Conservation (phyloP, 306 rosid genomes). For the Senna tora region DNA sequence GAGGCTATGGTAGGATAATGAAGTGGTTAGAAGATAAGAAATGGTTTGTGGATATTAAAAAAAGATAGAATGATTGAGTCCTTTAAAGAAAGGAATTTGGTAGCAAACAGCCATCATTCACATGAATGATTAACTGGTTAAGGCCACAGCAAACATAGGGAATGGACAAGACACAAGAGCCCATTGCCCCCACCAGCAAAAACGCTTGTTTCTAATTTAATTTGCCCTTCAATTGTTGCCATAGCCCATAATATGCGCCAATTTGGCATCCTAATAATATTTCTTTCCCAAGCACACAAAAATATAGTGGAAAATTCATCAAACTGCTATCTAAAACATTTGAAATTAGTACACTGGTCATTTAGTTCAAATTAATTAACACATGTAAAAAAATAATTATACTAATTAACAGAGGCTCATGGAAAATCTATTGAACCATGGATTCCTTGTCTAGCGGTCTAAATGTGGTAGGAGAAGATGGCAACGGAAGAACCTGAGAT, state of each 20-base stretch:
- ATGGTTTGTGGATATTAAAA: slow-evolving; percentile 28
- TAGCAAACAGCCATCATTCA: slow-evolving; percentile 37
- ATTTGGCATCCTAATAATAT: slow-evolving; percentile 24
- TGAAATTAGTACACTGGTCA: slow-evolving; percentile 48
- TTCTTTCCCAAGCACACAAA: slow-evolving; percentile 30
- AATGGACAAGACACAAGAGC: slow-evolving; percentile 42
- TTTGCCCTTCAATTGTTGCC: slow-evolving; percentile 39
- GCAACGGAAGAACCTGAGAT: slow-evolving; percentile 74
- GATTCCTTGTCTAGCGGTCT: slow-evolving; percentile 41
- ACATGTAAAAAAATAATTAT: slow-evolving; percentile 46
- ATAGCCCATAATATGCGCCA: slow-evolving; percentile 16
- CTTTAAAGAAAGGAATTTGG: slow-evolving; percentile 33
- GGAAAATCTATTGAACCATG: slow-evolving; percentile 46
- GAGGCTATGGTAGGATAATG: slow-evolving; percentile 19
- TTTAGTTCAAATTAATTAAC: slow-evolving; percentile 30
- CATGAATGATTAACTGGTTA: slow-evolving; percentile 41
- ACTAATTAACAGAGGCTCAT: slow-evolving; percentile 41
- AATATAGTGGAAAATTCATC: slow-evolving; percentile 10
- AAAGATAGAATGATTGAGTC: slow-evolving; percentile 29
- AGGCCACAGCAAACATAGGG: slow-evolving; percentile 37
- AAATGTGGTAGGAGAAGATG: slow-evolving; percentile 64
- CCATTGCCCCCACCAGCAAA: slow-evolving; percentile 36
- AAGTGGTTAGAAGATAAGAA: slow-evolving; percentile 17
- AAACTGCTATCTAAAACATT: slow-evolving; percentile 15
- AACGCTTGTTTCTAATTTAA: no score